Conservation (phyloP, 805 yeast species). For the Myxozyma lipomycoides region DNA sequence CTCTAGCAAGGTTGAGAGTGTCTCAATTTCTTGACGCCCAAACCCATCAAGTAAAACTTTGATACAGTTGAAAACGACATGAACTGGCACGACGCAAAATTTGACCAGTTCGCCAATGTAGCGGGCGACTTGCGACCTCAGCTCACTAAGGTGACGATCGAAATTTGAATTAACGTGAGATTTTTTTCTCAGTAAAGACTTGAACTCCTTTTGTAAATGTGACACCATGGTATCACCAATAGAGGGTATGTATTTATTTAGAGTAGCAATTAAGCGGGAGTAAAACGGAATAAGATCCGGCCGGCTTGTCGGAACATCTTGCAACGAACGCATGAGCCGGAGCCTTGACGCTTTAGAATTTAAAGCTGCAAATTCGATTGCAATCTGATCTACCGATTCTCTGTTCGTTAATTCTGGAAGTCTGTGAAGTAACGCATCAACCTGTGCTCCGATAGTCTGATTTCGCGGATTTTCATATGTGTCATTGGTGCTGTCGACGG, state of each 20-base stretch:
- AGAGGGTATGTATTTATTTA: slow-evolving; percentile 47
- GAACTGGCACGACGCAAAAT: slow-evolving; percentile 68
- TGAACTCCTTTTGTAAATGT: slow-evolving; percentile 46
- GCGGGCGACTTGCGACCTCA: slow-evolving; percentile 41
- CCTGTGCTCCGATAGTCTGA: slow-evolving; percentile 27
- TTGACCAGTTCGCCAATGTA: slow-evolving; percentile 74
- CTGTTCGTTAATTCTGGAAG: slow-evolving; percentile 21
- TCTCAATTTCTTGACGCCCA: slow-evolving; percentile 59
- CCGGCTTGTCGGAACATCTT: slow-evolving; percentile 43
- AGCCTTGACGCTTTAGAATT: slow-evolving; percentile 71
- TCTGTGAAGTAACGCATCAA: slow-evolving; percentile 22
- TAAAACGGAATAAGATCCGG: slow-evolving; percentile 42
- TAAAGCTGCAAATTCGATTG: slow-evolving; percentile 40
- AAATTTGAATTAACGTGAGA: slow-evolving; percentile 2
- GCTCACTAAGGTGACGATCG: slow-evolving; percentile 13
- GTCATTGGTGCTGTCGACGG: slow-evolving; percentile 27
- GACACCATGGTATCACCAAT: slow-evolving; percentile 51
- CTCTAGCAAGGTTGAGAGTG: slow-evolving; percentile 67
- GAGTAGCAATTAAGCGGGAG: slow-evolving; percentile 66
- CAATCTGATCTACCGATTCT: slow-evolving; percentile 34
- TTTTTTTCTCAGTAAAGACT: slow-evolving; percentile 22
- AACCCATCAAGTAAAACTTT: slow-evolving; percentile 54
- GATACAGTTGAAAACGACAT: slow-evolving; percentile 68
- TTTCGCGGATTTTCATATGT: slow-evolving; percentile 40
- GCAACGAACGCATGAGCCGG: slow-evolving; percentile 54